phyloP scores from a whole-genome alignment of 176 grass and related monocot genomes.

The Saccharum officinarum region DNA sequence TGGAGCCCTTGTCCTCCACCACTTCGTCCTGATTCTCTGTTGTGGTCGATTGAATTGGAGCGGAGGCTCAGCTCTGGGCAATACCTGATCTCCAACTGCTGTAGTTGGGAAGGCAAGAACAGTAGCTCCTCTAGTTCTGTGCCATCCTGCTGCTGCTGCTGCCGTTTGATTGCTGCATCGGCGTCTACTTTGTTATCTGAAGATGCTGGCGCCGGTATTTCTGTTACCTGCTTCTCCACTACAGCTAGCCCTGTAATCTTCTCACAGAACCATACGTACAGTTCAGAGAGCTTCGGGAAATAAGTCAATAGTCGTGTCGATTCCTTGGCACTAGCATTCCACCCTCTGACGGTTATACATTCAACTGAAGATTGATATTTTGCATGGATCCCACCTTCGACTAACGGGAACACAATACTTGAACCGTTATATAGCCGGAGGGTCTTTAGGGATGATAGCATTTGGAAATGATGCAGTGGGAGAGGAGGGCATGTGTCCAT shows the following conservation, averaged over 20 bases:
- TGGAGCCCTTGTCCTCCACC: background rate
- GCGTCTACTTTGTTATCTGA: background rate
- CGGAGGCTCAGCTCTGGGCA: background rate
- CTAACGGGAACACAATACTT: accelerated
- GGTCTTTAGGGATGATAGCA: background rate
- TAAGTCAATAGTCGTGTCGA: background rate
- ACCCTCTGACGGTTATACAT: accelerated
- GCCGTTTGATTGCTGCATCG: background rate
- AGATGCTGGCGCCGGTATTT: accelerated
- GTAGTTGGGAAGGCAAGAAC: background rate
- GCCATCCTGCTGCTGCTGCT: background rate
- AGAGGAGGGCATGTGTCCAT: background rate
- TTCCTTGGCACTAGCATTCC: background rate
- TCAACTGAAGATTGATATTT: background rate
- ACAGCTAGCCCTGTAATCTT: background rate
- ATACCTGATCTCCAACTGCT: accelerated
- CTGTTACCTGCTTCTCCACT: background rate
- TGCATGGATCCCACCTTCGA: too few species aligned
- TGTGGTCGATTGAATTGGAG: too few species aligned
- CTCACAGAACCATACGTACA: accelerated
- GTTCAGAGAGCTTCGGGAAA: accelerated
- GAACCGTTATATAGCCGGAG: accelerated
- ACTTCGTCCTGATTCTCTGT: background rate
- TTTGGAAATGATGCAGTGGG: background rate
- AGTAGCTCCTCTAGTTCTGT: background rate